Base-by-base conservation (phyloP, 2,329 filamentous ascomycete species). In the Neocucurbitaria cava region DNA sequence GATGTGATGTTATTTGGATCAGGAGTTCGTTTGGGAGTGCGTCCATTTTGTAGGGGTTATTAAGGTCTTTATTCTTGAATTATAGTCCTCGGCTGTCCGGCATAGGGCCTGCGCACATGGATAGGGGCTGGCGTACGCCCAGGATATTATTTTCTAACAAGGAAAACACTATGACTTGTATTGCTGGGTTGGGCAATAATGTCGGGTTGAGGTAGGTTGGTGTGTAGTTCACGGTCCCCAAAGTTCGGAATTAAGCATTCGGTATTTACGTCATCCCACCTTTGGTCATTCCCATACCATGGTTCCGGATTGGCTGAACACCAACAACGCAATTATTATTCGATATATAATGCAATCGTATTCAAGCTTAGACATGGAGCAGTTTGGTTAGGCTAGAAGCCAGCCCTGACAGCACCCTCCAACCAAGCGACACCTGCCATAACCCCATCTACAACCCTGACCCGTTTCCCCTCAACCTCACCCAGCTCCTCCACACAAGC, bases 391-490 rank as follows among this genome's bases (percentile, higher is more conserved):
- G 11, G 21, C 45, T 65, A 78, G 13, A 73, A 71, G 0, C 66
- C 71, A 43, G 72, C 65, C 35, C 78, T 68, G 26, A 80, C 53
- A 23, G 74, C 75, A 2, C 86, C 82, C 51, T 88, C 84, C 15
- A 90, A 69, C 72, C 87, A 82, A 40, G 86, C 78, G 49, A 90
- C 78, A 1, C 88, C 90, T 2, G 87, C 89, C 72, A 87, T 86
- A 33, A 93, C 88, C 0, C 92, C 92, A 74, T 97, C 93, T 5
- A 97, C 80, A 57, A 97, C 87, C 66, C 83, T 84, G 3, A 96
- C 79, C 30, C 79, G 78, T 49, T 79, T 76, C 0, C 85, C 89
- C 41, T 81, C 80, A 10, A 82, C 76, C n/a, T 81, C 73, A 1
- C 89, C 89, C 51, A 89, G 81, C 45, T 85, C 81, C 53, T 89